Evolutionary conservation across 2,329 filamentous ascomycete genomes (phyloP).

Genomic region (Didymella exigua): DNA sequence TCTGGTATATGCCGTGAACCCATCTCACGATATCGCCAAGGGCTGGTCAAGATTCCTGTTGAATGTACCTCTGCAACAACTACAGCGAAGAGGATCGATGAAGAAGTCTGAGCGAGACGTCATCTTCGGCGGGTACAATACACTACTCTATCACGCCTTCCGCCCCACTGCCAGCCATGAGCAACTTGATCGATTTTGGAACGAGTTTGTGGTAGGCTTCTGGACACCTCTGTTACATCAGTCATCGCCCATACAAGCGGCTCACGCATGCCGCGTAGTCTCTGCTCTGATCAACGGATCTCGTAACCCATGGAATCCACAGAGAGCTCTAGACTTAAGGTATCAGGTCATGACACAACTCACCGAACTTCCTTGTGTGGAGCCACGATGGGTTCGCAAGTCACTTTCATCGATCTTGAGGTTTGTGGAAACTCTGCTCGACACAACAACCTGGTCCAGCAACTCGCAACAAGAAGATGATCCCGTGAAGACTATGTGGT

Average conservation of each 20-base stretch:
- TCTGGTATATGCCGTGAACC: constrained; percentile 74
- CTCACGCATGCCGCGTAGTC: constrained; percentile 65
- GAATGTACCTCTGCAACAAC: constrained; percentile 34
- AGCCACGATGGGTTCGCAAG: constrained; percentile 84
- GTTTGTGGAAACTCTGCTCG: constrained; percentile 61
- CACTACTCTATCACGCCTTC: constrained; percentile 54
- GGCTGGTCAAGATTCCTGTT: constrained; percentile 47
- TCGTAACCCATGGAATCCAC: constrained; percentile 73
- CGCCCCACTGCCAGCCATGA: constrained; percentile 69
- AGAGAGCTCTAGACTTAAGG: constrained; percentile 67
- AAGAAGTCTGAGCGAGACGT: constrained; percentile 65
- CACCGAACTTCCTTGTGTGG: constrained; percentile 81
- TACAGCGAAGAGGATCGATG: constrained; percentile 62
- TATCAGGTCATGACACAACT: constrained; percentile 54
- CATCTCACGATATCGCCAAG: constrained; percentile 62
- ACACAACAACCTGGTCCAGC: constrained; percentile 54
- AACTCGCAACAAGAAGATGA: constrained; percentile 45
- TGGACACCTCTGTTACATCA: constrained; percentile 51
- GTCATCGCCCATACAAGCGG: constrained; percentile 28
- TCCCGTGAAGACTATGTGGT: constrained; percentile 66
- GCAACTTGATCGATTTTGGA: constrained; percentile 81
- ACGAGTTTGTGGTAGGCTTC: constrained; percentile 70
- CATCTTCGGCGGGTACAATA: constrained; percentile 75
- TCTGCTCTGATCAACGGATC: constrained; percentile 69
- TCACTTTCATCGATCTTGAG: constrained; percentile 70